Percentiles rank a stretch among this genome's conserved stretches.
phyloP scores from a whole-genome alignment of 1,139 yeast species.

The Kodamaea sp. region DNA sequence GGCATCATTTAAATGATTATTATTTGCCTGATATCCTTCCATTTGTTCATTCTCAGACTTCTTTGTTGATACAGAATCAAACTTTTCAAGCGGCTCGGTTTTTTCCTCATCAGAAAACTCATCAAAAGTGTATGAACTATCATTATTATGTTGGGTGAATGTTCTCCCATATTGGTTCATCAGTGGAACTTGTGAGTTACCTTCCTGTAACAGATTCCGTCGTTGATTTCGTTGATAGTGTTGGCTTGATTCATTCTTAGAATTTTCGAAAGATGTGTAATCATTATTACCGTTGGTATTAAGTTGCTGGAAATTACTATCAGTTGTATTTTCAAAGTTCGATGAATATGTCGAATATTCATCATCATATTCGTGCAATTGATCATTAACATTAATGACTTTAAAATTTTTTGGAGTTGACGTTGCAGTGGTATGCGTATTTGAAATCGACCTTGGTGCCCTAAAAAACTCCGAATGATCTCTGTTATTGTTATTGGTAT shows the following conservation, averaged over 20 bases:
- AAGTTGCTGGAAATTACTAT: constrained; percentile 15
- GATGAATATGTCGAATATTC: constrained; percentile 38
- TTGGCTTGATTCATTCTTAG: constrained; percentile 2
- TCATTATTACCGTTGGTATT: constrained; percentile 19
- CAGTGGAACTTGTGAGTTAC: constrained; percentile 1
- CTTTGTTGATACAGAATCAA: constrained; percentile 8
- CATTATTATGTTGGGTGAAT: constrained; percentile 11
- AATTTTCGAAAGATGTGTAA: constrained; percentile 24
- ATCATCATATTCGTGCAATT: constrained; percentile 13
- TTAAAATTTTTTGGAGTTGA: constrained; percentile 36
- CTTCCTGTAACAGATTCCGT: neutral
- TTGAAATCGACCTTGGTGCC: constrained; percentile 10
- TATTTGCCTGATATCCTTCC: too few relatives aligned
- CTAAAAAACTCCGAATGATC: constrained; percentile 1
- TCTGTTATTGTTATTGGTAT: constrained; percentile 4
- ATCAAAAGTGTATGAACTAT: constrained; percentile 31
- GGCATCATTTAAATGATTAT: too few relatives aligned
- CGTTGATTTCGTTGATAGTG: neutral
- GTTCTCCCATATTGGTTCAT: constrained; percentile 1
- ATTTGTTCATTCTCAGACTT: neutral
- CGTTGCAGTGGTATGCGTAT: constrained; percentile 29
- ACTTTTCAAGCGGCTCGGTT: constrained; percentile 5
- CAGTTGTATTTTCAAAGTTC: constrained; percentile 28
- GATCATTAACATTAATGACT: constrained; percentile 15
- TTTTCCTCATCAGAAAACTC: constrained; percentile 16